Conservation (phyloP, 2,329 filamentous ascomycete genomes). For the Stachybotrys elegans region DNA sequence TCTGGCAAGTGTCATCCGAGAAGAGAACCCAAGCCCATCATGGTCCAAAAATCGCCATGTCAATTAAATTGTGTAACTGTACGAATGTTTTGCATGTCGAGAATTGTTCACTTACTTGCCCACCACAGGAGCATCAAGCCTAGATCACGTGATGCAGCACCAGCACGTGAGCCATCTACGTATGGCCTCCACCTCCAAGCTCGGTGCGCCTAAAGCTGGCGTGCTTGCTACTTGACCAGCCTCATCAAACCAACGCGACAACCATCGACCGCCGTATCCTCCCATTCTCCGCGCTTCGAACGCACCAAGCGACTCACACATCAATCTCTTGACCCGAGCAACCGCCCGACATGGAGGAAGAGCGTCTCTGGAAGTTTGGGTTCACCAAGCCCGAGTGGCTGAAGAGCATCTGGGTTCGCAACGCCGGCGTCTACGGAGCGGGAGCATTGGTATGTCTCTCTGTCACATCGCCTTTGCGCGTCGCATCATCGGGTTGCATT, state of each 20-base stretch:
- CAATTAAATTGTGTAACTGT: too few species aligned
- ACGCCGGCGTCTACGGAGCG: slow-evolving; percentile 57
- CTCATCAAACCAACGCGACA: neutral
- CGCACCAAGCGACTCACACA: neutral
- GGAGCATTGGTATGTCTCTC: slow-evolving; percentile 52
- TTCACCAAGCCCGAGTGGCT: slow-evolving; percentile 57
- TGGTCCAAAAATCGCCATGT: too few species aligned
- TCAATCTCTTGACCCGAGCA: slow-evolving; percentile 9
- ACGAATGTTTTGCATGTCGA: too few species aligned
- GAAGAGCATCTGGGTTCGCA: slow-evolving; percentile 59
- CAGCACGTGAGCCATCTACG: too few species aligned
- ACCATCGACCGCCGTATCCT: neutral
- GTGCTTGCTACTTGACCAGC: too few species aligned
- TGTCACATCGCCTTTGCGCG: neutral
- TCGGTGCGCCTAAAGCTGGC: too few species aligned
- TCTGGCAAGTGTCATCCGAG: too few species aligned
- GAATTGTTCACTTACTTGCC: too few species aligned
- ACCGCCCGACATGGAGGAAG: slow-evolving; percentile 53
- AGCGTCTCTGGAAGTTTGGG: slow-evolving; percentile 65
- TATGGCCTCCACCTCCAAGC: too few species aligned
- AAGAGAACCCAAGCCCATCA: too few species aligned
- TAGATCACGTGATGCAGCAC: too few species aligned
- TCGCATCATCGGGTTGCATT: neutral
- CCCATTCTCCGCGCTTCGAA: neutral
- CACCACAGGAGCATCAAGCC: too few species aligned